Conservation (phyloP, 139 green algal species). For the Eudorina sp. region DNA sequence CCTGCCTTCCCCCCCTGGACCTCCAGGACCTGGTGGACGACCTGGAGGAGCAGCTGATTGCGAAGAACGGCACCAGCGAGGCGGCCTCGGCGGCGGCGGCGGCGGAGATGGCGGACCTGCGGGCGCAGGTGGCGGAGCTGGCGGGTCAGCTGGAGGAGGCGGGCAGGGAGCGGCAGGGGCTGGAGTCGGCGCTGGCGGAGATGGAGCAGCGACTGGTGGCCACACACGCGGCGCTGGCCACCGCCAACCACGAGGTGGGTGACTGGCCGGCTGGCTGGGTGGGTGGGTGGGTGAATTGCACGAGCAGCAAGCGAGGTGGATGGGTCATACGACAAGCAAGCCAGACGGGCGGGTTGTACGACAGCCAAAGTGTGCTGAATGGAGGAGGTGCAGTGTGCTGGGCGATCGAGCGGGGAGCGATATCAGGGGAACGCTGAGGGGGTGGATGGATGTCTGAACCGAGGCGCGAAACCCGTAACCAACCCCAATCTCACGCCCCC, state of each 20-base stretch:
- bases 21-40: conserved; percentile 55
- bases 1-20: neutral
- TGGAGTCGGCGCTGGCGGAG: conserved; percentile 34
- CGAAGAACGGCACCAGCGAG: neutral
- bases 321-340: no score
- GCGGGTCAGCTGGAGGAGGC: conserved; percentile 31
- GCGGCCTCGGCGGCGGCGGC: neutral
- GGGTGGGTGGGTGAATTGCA: no score
- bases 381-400: no score
- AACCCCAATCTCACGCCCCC: no score
- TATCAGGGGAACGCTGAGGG: no score
- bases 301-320: no score
- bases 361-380: no score
- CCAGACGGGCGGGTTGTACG: no score
- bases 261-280: no score
- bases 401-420: no score
- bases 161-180: neutral
- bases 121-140: conserved; percentile 19
- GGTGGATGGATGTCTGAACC: no score
- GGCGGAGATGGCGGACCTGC: neutral
- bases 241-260: conserved; percentile 38
- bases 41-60: conserved; percentile 51
- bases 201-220: conserved; percentile 47
- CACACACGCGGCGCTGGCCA: conserved; percentile 29
- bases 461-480: no score